Conservation (phyloP, 805 yeast genomes). For the Schwanniomyces vanrijiae region DNA sequence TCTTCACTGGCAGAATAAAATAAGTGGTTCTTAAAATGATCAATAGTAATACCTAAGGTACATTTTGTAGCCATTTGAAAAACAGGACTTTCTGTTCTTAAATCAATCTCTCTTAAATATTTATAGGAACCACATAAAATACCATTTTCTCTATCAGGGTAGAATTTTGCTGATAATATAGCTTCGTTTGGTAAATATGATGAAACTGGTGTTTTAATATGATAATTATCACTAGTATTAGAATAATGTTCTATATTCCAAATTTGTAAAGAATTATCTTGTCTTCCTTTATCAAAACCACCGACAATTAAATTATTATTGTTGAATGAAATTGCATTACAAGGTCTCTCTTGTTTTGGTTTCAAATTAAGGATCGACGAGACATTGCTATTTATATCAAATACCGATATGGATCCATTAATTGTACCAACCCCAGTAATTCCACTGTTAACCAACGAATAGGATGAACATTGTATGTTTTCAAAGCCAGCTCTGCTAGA, state of each 20-base stretch:
- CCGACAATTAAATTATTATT: conserved; percentile 65
- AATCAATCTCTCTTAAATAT: conserved; percentile 73
- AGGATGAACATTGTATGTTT: conserved; percentile 64
- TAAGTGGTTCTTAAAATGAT: conserved; percentile 63
- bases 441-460: conserved; percentile 56
- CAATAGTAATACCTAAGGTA: conserved; percentile 64
- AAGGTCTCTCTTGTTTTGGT: conserved; percentile 69
- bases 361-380: conserved; percentile 43
- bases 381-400: conserved; percentile 51
- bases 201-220: conserved; percentile 51
- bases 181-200: conserved; percentile 73
- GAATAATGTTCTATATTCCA: conserved; percentile 75
- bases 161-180: conserved; percentile 65
- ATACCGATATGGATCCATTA: conserved; percentile 63
- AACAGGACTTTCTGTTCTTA: conserved; percentile 61
- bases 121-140: conserved; percentile 77
- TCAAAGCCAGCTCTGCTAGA: conserved; percentile 63
- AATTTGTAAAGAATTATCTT: conserved; percentile 71
- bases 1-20: conserved; percentile 81
- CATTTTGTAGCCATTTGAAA: conserved; percentile 77
- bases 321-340: conserved; percentile 73
- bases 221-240: conserved; percentile 45
- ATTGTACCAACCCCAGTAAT: conserved; percentile 72
- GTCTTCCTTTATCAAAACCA: conserved; percentile 77
- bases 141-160: conserved; percentile 53